Evolutionary conservation across 2,329 filamentous ascomycete genomes (phyloP).

Genomic region (Aspergillus fumigatiaffinis): DNA sequence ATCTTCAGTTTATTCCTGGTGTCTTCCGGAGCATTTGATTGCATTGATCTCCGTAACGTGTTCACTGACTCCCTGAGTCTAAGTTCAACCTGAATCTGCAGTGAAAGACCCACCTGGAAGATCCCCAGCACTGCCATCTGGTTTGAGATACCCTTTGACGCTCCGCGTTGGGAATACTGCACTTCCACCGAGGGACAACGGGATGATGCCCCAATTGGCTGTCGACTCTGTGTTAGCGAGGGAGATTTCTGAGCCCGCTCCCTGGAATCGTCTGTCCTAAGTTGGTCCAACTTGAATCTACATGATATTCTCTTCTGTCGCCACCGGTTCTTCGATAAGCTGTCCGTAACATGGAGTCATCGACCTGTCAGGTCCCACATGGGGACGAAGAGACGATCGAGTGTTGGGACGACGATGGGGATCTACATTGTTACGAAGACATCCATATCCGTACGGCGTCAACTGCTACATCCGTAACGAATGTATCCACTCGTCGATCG

Average conservation of each 20-base stretch:
- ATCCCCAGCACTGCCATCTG: not conserved
- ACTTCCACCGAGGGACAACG: conserved; percentile 7
- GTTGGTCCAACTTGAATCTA: not conserved
- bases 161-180: not conserved
- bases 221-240: conserved; percentile 16
- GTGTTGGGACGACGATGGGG: conserved; percentile 49
- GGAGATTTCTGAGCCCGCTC: conserved; percentile 18
- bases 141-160: not conserved
- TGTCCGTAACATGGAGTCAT: conserved; percentile 35
- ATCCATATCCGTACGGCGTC: conserved; percentile 44
- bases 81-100: not conserved
- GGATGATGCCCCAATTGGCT: conserved; percentile 26
- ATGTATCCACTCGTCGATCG: conserved; percentile 40
- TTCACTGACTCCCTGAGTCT: not conserved
- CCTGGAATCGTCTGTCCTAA: conserved; percentile 4
- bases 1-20: not conserved
- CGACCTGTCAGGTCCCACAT: conserved; percentile 30
- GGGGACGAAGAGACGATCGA: conserved; percentile 39
- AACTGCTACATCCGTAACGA: conserved; percentile 43
- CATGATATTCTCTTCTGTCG: not conserved
- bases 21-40: not conserved
- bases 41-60: not conserved
- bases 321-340: not conserved
- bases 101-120: not conserved
- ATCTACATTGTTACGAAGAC: conserved; percentile 46